Evolutionary conservation across 352 stramenopile genomes (phyloP), one percentile per base, ranked within the genome.

Genomic region (Pelagophyceae sp.): DNA sequence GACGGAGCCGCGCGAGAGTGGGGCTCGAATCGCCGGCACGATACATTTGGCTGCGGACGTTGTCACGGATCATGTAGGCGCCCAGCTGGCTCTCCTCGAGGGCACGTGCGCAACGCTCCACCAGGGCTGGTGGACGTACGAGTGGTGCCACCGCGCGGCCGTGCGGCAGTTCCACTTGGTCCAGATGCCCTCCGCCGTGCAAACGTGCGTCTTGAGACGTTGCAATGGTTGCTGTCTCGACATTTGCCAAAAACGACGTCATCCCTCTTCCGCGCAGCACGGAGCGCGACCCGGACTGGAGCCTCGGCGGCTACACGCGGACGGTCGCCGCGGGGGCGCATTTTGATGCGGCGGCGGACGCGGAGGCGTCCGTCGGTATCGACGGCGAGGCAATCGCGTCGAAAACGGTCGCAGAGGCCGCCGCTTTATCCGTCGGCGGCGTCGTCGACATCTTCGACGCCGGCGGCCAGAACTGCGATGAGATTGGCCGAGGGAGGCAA

Each of bases 101-200:
- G 84, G 80, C 19, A 29, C 86, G 61, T 91, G 87, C 76, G 80
- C 81, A 11, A 84, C 89, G 69, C 67, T 83, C 1, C 83, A 90
- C 78, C 37, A 81, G 15, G 85, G 84, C n/a, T 89, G 85, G 86
- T 92, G 87, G 87, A 83, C 81, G 19, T 92, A 90, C 63, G 84
- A 90, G 74, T 86, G 88, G 72, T 92, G 88, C 77, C 85, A 90
- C 61, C 74, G 71, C 27, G 75, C 78, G 17, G 40, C 84, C 61
- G 82, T 90, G 33, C 80, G 85, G 35, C 86, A 92, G 72, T 91
- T 85, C 80, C 88, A 92, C 70, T 1, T 23, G 2, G 35, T 29
- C 5, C 15, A 19, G 15, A n/a, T n/a, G n/a, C n/a, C n/a, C n/a
- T n/a, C n/a, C n/a, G n/a, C n/a, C n/a, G n/a, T n/a, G n/a, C n/a